Percentiles rank a stretch among this genome's conserved stretches.
Evolutionary conservation across 2,329 filamentous ascomycete species (phyloP).

Genomic region (Diaporthe batatas): DNA sequence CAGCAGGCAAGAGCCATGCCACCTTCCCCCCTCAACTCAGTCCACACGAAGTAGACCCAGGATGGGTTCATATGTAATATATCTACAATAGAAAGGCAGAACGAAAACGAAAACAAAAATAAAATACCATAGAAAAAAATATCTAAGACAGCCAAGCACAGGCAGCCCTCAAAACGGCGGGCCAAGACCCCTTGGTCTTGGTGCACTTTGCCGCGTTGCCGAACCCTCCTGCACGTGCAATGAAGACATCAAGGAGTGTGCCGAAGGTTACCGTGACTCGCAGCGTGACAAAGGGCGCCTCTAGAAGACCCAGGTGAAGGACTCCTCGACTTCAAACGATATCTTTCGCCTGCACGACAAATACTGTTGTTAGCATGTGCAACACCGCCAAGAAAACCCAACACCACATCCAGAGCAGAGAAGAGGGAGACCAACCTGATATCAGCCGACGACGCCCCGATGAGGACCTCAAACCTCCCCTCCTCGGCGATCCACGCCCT

Average conservation of each 20-base stretch:
- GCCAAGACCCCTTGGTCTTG: slow-evolving; percentile 9
- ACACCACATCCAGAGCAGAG: not conserved
- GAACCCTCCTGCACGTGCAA: slow-evolving; percentile 5
- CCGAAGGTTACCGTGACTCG: slow-evolving; percentile 18
- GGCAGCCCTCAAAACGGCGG: not conserved
- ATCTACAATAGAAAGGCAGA: not conserved
- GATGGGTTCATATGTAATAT: not conserved
- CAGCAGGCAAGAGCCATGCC: not conserved
- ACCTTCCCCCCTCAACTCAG: not conserved
- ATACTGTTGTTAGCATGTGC: slow-evolving; percentile 40
- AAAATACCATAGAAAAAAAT: not conserved
- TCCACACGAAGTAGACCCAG: not conserved
- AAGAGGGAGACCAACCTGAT: slow-evolving; percentile 64
- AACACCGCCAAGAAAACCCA: not conserved
- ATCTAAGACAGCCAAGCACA: slow-evolving; percentile 4
- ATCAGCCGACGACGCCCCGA: slow-evolving; percentile 73
- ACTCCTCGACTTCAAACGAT: slow-evolving; percentile 71
- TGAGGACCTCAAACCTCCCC: slow-evolving; percentile 70
- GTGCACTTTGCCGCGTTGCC: not conserved
- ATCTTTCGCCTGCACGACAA: slow-evolving; percentile 44
- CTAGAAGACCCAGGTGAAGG: slow-evolving; percentile 74
- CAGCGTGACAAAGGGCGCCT: not conserved
- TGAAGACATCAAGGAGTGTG: slow-evolving; percentile 21
- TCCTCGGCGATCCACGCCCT: slow-evolving; percentile 75
- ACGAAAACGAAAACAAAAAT: not conserved